Base-by-base conservation (phyloP, 2,329 filamentous ascomycete genomes). In the Fusarium sp. region DNA sequence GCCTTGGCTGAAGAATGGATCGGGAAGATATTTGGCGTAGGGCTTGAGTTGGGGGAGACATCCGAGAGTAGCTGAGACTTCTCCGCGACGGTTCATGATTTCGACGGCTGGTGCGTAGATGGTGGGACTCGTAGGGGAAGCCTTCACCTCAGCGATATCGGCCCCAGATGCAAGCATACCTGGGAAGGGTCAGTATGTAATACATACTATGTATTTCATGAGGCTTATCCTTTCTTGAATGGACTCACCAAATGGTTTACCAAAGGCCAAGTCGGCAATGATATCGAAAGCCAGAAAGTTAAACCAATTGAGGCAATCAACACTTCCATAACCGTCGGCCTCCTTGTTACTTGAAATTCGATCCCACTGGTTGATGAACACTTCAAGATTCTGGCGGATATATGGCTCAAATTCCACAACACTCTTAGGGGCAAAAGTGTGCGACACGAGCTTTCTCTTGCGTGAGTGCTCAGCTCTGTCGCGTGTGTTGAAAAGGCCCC, bases 401-500 rank as follows among this genome's bases (percentile, higher is more conserved):
- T 95, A 97, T 49, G 93, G 91, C 82, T 97, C 94, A 75, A 97
- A 96, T 76, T 97, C 89, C 50, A 86, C 83, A 46, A 97, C 86
- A 12, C 88, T 92, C 80, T 95, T 96, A 60, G 90, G 85, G 21
- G 89, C 92, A 80, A 97, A 97, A n/a, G 92, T 96, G 78, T 97
- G 93, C 3, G 92, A 89, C 39, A 97, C 88, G 1, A 92, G 89
- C 85, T 97, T 97, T 74, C 94, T 87, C 85, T 97, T 97, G 71
- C 94, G 89, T 1, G 90, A 90, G 77, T 97, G 94, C 76, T 97
- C 92, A 1, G 84, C 83, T 48, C 94, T 86, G 79, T 94, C 88
- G 30, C 94, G 86, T 0, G 94, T 97, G 80, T 96, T 97, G 88
- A 97, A 97, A 7, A 97, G 84, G 17, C 93, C 93, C 7, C 92